Percentiles rank a stretch among this genome's conserved stretches.
These are phyloP conservation scores for Trypanosoma cruzi DNA, from an alignment of 208 protist genomes.

Conservation along the genomic window DNA sequence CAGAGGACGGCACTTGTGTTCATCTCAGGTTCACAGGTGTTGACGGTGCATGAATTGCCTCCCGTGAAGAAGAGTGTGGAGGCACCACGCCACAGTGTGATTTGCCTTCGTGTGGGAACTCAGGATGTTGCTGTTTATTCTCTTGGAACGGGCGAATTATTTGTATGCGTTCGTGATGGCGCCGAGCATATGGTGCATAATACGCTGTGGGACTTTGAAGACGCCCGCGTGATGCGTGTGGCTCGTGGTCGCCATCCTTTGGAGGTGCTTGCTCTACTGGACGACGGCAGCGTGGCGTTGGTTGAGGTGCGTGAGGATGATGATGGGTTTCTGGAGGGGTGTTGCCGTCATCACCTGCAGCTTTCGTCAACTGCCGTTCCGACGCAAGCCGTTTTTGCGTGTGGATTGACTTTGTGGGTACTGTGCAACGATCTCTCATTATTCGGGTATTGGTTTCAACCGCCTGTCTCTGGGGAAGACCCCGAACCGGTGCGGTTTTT, in stretches of 20 bases:
- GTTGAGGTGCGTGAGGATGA: conserved; percentile 27
- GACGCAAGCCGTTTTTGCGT: conserved; percentile 23
- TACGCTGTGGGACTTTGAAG: conserved; percentile 34
- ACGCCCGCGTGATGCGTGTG: conserved; percentile 37
- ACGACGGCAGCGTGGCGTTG: conserved; percentile 47
- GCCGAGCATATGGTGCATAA: not conserved
- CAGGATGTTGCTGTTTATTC: conserved; percentile 24
- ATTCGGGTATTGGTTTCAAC: conserved; percentile 31
- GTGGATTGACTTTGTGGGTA: conserved; percentile 51
- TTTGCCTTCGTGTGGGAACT: conserved; percentile 11
- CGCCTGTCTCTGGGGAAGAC: conserved; percentile 4
- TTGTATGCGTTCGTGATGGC: conserved; percentile 12
- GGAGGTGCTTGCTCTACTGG: conserved; percentile 64
- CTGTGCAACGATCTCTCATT: conserved; percentile 55
- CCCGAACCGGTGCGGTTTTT: conserved; percentile 8
- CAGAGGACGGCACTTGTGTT: conserved; percentile 10
- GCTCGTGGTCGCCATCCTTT: conserved; percentile 35
- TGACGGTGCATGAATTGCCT: conserved; percentile 14
- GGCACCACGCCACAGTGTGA: not conserved
- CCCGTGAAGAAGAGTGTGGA: not conserved
- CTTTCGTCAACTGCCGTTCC: conserved; percentile 24
- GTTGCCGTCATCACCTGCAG: conserved; percentile 5
- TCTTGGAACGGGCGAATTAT: conserved; percentile 11
- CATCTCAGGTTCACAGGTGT: conserved; percentile 14
- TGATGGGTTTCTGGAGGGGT: not conserved